Conservation (phyloP, 495 filamentous ascomycete species). For the Cercophora samala region DNA sequence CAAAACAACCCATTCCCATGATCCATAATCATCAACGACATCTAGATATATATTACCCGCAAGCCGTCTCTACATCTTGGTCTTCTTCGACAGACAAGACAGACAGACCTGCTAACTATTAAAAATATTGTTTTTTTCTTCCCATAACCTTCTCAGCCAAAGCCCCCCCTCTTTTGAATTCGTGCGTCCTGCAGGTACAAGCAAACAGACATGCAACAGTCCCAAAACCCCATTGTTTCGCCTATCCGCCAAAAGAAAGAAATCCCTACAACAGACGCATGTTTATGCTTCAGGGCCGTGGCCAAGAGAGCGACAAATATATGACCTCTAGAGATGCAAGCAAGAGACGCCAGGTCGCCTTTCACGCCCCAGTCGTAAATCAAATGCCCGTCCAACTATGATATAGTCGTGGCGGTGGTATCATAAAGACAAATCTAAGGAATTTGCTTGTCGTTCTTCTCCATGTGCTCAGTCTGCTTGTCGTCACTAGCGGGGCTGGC, state of each 20-base stretch:
- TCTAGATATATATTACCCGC: background rate
- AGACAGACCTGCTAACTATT: background rate
- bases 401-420: background rate
- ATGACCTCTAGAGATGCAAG: background rate
- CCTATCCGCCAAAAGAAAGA: background rate
- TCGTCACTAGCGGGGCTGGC: constrained; percentile 8
- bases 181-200: background rate
- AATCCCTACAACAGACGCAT: constrained; percentile 1
- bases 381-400: background rate
- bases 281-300: constrained; percentile 1
- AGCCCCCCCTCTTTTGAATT: background rate
- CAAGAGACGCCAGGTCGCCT: background rate
- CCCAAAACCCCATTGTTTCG: background rate
- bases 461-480: constrained; percentile 9
- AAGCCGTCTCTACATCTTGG: background rate
- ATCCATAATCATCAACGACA: background rate
- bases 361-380: background rate
- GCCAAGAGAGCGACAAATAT: constrained; percentile 1
- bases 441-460: constrained; percentile 4
- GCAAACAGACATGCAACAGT: background rate
- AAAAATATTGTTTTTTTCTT: background rate
- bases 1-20: background rate
- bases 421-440: background rate
- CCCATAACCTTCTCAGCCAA: background rate
- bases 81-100: background rate